Conservation (phyloP, 2,329 filamentous ascomycete species). For the Phialophora verrucosa region DNA sequence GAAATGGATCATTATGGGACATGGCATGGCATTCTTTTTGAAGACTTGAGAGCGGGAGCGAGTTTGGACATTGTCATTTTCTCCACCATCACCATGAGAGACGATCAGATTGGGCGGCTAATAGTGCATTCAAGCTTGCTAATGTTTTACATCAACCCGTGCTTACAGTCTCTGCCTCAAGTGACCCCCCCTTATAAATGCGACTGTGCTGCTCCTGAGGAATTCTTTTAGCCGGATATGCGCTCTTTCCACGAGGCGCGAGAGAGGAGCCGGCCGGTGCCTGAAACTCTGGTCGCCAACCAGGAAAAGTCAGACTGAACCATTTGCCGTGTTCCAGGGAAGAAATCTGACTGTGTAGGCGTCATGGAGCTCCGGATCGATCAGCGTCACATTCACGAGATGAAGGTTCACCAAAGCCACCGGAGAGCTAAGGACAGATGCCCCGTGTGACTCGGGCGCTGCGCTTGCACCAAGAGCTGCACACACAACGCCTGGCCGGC, state of each 20-base stretch:
- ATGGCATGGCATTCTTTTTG: slow-evolving; percentile 5
- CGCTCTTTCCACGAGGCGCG: not conserved
- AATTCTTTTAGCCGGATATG: slow-evolving; percentile 3
- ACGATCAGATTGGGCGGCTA: slow-evolving; percentile 12
- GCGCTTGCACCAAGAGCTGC: not conserved
- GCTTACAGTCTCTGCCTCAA: not conserved
- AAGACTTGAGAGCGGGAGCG: slow-evolving; percentile 4
- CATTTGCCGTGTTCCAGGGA: not conserved
- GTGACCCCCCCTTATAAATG: not conserved
- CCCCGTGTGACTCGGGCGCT: not conserved
- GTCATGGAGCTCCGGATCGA: not conserved
- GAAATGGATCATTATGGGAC: not conserved
- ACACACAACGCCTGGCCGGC: not conserved
- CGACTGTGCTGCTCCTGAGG: not conserved
- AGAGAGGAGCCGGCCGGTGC: not conserved
- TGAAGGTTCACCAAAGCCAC: not conserved
- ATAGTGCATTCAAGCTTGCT: slow-evolving; percentile 7
- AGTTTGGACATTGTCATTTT: slow-evolving; percentile 8
- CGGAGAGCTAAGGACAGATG: not conserved
- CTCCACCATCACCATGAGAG: not conserved
- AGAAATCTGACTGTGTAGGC: not conserved
- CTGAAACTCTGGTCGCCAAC: not conserved
- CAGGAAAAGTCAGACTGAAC: not conserved
- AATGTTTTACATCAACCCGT: not conserved
- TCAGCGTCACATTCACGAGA: not conserved